Evolutionary conservation across 106 monocot species (phyloP), one percentile per base, ranked within the genome.

Genomic region (Alisma plantagoaquatica): DNA sequence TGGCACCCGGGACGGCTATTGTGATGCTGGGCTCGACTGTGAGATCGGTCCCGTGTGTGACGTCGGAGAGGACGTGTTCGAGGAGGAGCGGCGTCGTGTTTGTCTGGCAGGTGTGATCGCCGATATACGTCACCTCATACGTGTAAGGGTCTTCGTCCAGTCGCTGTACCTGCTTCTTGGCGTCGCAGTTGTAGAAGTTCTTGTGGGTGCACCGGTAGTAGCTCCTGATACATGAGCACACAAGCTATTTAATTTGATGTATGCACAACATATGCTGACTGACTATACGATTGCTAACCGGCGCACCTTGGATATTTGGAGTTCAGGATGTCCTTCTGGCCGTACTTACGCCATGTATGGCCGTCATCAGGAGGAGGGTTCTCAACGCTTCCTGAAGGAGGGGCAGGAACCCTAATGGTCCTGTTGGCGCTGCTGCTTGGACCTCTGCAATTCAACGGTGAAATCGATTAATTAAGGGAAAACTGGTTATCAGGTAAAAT

Each of bases 171-270:
- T 70, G 70, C 23, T 46, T 53, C 12, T 23, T 54, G 0, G 70
- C 70, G 16, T 14, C 8, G 55, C 70, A 70, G 0, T 32, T 32
- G 29, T 55, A 46, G 18, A 55, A 61, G 23, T 42, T 10, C 32
- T 70, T 70, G 54, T 70, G 45, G 11, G 62, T 70, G 62, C 70
- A 70, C 38, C 70, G 61, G 31, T 38, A 70, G 51, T 70, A 70
- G 46, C 55, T 41, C 62, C 70, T 70, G 68, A 38, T 14, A 8
- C 35, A 6, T 8, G 35, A 38, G 6, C 35, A 38, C 14, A 38
- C 35, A 38, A 38, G 9, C 14, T 8, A 38, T 38, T 38, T 8
- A 38, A 38, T 8, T 38, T 38, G 14, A 14, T 6, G 35, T 38
- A 8, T 38, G 14, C 14, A 8, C 9, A 38, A 14, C 9, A 38